Evolutionary conservation across 1,284 basidiomycete genomes (phyloP), one percentile per base, ranked within the genome.

Genomic region (Amylostereum chailletii): DNA sequence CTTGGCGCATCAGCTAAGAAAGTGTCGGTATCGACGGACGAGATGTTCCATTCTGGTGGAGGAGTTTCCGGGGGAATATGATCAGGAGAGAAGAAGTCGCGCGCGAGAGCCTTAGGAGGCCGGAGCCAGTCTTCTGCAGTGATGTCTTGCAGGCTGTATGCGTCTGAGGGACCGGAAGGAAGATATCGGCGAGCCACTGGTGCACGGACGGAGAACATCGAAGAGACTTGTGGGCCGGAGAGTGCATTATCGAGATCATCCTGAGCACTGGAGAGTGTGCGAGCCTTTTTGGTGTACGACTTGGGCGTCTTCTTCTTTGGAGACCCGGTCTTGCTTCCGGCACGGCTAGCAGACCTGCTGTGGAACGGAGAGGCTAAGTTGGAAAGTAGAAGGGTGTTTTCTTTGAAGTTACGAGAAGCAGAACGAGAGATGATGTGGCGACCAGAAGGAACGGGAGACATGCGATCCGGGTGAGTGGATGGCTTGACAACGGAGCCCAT

Each of bases 361-460:
- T 56, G 59, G 56, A 67, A 69, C 26, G 66, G 72, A 55, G 58
- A 69, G 36, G 66, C 68, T 45, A 70, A 63, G 42, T 52, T 50
- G 34, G 47, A 40, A 27, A 43, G 50, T 49, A 49, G 56, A 38
- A 7, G 46, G 4, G 48, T 38, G 45, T 77, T 78, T 60, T 78
- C 76, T 55, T 76, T 77, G 45, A 74, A 63, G 45, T 66, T 69
- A 42, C 65, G 64, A 51, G 75, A 78, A 40, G 62, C 66, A 29
- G 70, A 69, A 49, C 72, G 70, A 49, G 75, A 73, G 27, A 67
- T 54, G 32, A 71, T 65, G 26, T 71, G 71, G 54, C 66, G 74
- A 42, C 68, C 61, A 30, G 68, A 58, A 45, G 74, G 71, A 37
- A 71, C 59, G 2, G 65, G 72, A n/a, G 70, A 75, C 6, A 75